Evolutionary conservation across 352 stramenopile genomes (phyloP).

Genomic region (Blastocystis sp.): DNA sequence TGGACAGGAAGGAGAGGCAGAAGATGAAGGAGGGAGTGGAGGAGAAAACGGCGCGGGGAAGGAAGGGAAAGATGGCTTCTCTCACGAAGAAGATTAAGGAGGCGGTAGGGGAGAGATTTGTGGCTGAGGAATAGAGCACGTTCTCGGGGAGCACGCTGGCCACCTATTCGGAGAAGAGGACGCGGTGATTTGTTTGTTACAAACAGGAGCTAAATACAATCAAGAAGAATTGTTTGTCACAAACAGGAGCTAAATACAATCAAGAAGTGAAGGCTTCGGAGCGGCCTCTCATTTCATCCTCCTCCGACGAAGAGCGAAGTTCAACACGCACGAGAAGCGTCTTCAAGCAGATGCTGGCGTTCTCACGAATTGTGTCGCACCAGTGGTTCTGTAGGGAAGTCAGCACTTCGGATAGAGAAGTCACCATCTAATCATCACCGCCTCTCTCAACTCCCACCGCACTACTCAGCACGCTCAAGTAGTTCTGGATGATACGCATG

Average conservation of each 20-base stretch:
- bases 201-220: constrained; percentile 16
- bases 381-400: constrained; percentile 24
- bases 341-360: constrained; percentile 36
- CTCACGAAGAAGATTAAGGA: constrained; percentile 10
- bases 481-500: constrained; percentile 31
- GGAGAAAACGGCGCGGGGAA: constrained; percentile 2
- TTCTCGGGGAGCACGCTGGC: constrained; percentile 9
- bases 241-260: constrained; percentile 26
- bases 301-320: constrained; percentile 19
- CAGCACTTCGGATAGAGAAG: constrained; percentile 14
- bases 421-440: constrained; percentile 18
- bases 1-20: constrained; percentile 39
- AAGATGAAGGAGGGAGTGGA: constrained; percentile 21
- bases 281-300: constrained; percentile 51
- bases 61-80: not conserved
- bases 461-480: constrained; percentile 23
- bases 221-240: constrained; percentile 6
- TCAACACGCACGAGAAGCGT: constrained; percentile 44
- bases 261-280: constrained; percentile 59
- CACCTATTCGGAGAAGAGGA: constrained; percentile 31
- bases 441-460: not conserved
- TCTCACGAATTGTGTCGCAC: constrained; percentile 39
- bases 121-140: not conserved
- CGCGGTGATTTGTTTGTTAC: constrained; percentile 23
- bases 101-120: not conserved